Percentiles rank a stretch among this genome's conserved stretches.
Evolutionary conservation across 306 rosid species (phyloP).

Genomic region (Acacia acuminata): DNA sequence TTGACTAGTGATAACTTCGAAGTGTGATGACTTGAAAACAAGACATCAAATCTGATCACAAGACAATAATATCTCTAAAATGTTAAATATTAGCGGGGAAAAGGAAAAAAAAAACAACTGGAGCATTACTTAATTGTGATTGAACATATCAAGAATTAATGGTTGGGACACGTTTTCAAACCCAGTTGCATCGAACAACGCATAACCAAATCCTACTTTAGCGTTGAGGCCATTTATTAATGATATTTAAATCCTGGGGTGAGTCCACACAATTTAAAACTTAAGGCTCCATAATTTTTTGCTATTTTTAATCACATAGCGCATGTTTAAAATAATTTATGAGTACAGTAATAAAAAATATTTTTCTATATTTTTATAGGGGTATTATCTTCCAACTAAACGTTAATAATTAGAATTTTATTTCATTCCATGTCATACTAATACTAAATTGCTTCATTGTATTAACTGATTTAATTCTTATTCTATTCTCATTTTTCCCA

Average conservation of each 20-base stretch:
- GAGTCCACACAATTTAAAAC: neutral
- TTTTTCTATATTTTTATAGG: neutral
- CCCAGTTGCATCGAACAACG: neutral
- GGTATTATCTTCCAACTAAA: neutral
- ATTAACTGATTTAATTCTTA: neutral
- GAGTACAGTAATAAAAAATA: neutral
- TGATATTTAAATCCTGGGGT: neutral
- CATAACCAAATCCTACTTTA: neutral
- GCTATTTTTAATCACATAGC: neutral
- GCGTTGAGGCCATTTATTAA: neutral
- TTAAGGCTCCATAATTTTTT: neutral
- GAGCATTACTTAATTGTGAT: neutral
- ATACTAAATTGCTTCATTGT: neutral
- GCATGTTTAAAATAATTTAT: neutral
- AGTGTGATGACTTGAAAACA: neutral
- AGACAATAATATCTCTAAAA: neutral
- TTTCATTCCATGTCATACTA: neutral
- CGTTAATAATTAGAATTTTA: neutral
- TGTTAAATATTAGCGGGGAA: no score
- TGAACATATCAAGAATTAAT: neutral
- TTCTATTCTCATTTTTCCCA: no score
- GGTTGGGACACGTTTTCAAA: neutral
- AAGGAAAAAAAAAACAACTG: no score
- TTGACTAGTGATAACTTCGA: neutral
- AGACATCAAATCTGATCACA: neutral